Evolutionary conservation across 1,284 basidiomycete species (phyloP), one percentile per base, ranked within the genome.

Genomic region (Cutaneotrichosporon sp.): DNA sequence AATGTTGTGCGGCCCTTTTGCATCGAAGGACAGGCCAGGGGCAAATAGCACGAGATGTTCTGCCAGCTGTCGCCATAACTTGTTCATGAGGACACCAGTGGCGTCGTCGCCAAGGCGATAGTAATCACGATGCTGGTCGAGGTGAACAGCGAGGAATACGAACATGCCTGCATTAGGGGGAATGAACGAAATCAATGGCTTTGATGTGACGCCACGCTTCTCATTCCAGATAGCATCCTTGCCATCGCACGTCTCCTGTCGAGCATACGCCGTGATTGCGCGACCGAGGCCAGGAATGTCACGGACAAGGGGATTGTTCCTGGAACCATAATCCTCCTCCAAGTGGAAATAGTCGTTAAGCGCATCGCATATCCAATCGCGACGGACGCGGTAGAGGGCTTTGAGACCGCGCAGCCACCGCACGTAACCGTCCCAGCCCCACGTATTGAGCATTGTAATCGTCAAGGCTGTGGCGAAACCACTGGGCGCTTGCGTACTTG

Each of bases 391-490:
- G 62, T 76, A 76, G 15, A 61, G 65, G 3, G 73, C 70, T 60
- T 75, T 74, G 59, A 77, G 66, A 69, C 83, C 83, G 43, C 82
- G 79, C 36, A 90, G 76, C 88, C 88, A 90, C 34, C 86, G 80
- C 41, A 87, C 74, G 69, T 86, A 90, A 1, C 87, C 87, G 7
- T 83, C 79, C 54, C 76, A 72, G 30, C 83, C 79, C 86, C 87
- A 90, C 40, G 76, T 73, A 44, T 81, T 79, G 21, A 90, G 68
- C 14, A 88, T 76, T 45, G 82, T 78, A 1, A 83, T 77, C 4
- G 89, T 77, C 40, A 90, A 64, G 1, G 83, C 80, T 4, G 69
- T 67, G 39, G 80, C 78, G 60, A 90, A 85, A 3, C 87, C 88
- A 55, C 82, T 84, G 3, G 88, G 86, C 0, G 81, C 81, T 66